These are phyloP conservation scores for Penicillium sp. DNA, from an alignment of 2,329 filamentous ascomycete genomes.

Conservation along the genomic window DNA sequence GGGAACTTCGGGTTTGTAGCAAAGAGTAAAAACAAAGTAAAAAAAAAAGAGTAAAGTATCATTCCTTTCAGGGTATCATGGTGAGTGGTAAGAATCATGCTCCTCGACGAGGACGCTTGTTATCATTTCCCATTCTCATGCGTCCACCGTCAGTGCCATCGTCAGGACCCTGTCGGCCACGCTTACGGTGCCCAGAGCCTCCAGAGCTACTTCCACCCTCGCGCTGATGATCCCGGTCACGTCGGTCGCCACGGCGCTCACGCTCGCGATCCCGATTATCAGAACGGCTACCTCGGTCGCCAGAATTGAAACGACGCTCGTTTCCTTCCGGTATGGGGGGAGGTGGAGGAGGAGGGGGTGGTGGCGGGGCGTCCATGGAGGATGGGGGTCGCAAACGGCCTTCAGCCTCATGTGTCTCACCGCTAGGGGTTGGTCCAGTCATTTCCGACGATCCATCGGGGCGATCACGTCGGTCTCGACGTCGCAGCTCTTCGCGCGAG, in stretches of 20 bases:
- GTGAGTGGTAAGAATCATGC: conserved; percentile 22
- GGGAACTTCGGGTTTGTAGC: conserved; percentile 1
- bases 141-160: conserved; percentile 30
- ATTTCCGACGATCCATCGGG: conserved; percentile 29
- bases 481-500: conserved; percentile 36
- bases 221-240: conserved; percentile 33
- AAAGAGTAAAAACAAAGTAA: conserved; percentile 11
- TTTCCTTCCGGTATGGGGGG: conserved; percentile 28
- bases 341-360: conserved; percentile 32
- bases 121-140: conserved; percentile 41
- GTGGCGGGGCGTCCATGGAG: conserved; percentile 30
- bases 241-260: conserved; percentile 37
- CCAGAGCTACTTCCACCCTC: conserved; percentile 26
- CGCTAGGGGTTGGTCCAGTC: conserved; percentile 10
- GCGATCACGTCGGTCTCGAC: conserved; percentile 37
- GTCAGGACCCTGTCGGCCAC: conserved; percentile 37
- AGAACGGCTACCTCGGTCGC: conserved; percentile 33
- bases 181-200: conserved; percentile 35
- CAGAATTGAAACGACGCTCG: conserved; percentile 35
- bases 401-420: conserved; percentile 28
- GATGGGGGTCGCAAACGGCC: conserved; percentile 37
- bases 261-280: conserved; percentile 33
- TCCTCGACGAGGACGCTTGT: conserved; percentile 43
- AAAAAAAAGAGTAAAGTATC: conserved; percentile 10
- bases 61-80: not conserved